Conservation (phyloP, 2,329 filamentous ascomycete genomes). For the Monilinia fructicola region DNA sequence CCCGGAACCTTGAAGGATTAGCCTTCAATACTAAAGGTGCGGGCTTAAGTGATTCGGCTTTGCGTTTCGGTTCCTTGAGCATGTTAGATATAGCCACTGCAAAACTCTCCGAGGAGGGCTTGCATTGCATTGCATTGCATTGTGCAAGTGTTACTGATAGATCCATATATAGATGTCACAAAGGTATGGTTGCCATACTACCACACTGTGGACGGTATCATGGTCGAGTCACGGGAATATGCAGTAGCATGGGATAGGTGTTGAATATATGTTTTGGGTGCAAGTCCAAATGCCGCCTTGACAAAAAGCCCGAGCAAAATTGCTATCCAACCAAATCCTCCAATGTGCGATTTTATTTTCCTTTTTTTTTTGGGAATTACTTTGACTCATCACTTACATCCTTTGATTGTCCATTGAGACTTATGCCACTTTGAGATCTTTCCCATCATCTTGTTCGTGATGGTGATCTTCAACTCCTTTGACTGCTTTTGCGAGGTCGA, state of each 20-base stretch:
- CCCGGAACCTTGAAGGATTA: constrained; percentile 8
- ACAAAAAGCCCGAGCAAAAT: constrained; percentile 23
- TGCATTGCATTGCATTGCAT: neutral
- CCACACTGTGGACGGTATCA: constrained; percentile 19
- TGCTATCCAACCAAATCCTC: constrained; percentile 16
- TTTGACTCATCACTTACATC: constrained; percentile 34
- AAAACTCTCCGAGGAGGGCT: too few species aligned
- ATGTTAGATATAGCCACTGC: constrained; percentile 6
- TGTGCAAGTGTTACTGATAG: neutral
- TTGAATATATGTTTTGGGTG: neutral
- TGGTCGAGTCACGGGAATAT: neutral
- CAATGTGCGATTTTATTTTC: neutral
- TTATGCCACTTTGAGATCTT: neutral
- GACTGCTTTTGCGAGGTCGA: constrained; percentile 29
- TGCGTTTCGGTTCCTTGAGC: constrained; percentile 35
- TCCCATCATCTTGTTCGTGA: constrained; percentile 24
- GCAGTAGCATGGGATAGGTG: neutral
- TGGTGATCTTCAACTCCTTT: constrained; percentile 23
- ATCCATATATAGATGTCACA: neutral
- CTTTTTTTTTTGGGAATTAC: constrained; percentile 9
- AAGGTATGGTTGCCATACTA: neutral
- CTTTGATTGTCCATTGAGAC: constrained; percentile 6
- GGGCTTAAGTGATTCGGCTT: constrained; percentile 46
- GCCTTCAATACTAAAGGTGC: constrained; percentile 35
- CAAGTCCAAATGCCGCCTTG: constrained; percentile 3